A percentile compares a stretch with the other conserved stretches of the same genome.
Evolutionary conservation across 148 eudicot genomes (phyloP).

Genomic region (Nyssa sinensis): DNA sequence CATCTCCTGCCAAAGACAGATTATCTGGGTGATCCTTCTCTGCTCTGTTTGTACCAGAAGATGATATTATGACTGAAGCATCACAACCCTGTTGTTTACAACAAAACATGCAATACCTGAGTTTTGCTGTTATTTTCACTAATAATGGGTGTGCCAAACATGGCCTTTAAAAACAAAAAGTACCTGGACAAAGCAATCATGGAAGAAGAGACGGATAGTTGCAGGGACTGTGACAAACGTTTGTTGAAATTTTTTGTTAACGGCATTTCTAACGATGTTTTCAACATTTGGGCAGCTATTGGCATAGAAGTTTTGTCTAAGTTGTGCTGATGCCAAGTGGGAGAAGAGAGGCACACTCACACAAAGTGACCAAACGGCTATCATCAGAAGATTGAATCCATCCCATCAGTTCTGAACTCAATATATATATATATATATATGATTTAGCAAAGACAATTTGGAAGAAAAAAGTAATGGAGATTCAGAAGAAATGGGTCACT

Average conservation of each 20-base stretch:
- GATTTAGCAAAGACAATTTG: too few relatives aligned
- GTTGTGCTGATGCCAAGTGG: conserved; percentile 38
- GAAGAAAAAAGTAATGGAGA: background rate
- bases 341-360: conserved; percentile 27
- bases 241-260: conserved; percentile 46
- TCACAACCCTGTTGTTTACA: conserved; percentile 67
- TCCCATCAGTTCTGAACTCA: conserved; percentile 20
- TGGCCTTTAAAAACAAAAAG: background rate
- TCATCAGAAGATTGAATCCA: background rate
- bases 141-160: too few relatives aligned
- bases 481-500: background rate
- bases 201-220: conserved; percentile 81
- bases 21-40: conserved; percentile 79
- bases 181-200: conserved; percentile 79
- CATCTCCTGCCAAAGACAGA: conserved; percentile 76
- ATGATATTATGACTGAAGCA: conserved; percentile 63
- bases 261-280: conserved; percentile 53
- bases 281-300: conserved; percentile 70
- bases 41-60: conserved; percentile 47
- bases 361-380: conserved; percentile 16
- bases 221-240: conserved; percentile 80
- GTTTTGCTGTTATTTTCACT: too few relatives aligned
- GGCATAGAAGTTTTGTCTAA: conserved; percentile 53
- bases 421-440: too few relatives aligned
- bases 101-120: background rate